Conservation (phyloP, 495 filamentous ascomycete species). For the Rhypophila decipiens region DNA sequence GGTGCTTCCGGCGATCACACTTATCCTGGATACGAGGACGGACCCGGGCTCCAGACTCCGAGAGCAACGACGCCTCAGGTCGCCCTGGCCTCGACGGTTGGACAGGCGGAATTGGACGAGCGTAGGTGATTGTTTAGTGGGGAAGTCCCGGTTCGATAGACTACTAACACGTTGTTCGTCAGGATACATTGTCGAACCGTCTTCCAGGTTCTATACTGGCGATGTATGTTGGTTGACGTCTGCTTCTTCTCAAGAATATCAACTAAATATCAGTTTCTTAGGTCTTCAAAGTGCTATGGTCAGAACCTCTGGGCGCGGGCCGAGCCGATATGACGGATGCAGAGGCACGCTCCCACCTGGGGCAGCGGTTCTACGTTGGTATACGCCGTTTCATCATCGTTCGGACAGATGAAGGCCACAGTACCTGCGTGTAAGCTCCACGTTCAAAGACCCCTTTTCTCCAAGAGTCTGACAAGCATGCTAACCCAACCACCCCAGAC, state of each 20-base stretch:
- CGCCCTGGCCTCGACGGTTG: background rate
- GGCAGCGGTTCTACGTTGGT: slow-evolving; percentile 33
- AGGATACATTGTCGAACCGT: slow-evolving; percentile 38
- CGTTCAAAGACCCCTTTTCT: background rate
- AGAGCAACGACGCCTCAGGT: background rate
- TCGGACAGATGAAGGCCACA: slow-evolving; percentile 40
- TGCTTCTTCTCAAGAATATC: too few relatives aligned
- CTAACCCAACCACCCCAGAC: slow-evolving; percentile 22
- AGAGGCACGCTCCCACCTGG: slow-evolving; percentile 18
- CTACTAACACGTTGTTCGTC: background rate
- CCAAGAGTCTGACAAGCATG: background rate
- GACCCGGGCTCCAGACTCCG: slow-evolving; percentile 11
- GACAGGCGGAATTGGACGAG: background rate
- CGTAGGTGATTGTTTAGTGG: slow-evolving; percentile 8
- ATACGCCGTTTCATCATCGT: slow-evolving; percentile 44
- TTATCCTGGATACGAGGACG: background rate
- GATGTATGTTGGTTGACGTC: slow-evolving; percentile 20
- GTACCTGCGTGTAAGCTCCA: slow-evolving; percentile 42
- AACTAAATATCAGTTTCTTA: slow-evolving; percentile 11
- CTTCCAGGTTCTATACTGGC: slow-evolving; percentile 34
- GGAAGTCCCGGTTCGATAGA: too few relatives aligned
- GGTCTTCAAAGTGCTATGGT: slow-evolving; percentile 45
- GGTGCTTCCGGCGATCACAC: background rate
- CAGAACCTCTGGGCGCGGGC: slow-evolving; percentile 34
- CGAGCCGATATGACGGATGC: slow-evolving; percentile 19